Conservation (phyloP, 176 grass and related monocot genomes). For the Musa itinerans region DNA sequence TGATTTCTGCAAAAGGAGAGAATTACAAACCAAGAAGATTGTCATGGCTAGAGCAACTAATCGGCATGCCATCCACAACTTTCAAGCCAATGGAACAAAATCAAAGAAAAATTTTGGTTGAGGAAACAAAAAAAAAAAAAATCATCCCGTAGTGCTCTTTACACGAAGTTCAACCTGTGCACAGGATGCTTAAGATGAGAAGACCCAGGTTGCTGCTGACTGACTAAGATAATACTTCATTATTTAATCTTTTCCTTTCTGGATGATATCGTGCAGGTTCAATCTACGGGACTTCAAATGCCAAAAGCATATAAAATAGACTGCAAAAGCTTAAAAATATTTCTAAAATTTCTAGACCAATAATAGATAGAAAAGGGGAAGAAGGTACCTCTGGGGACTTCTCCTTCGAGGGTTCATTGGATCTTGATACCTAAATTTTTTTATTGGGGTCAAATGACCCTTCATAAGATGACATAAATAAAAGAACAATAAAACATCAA, state of each 20-base stretch:
- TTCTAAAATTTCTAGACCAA: neutral
- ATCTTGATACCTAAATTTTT: conserved; percentile 49
- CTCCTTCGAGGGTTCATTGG: conserved; percentile 58
- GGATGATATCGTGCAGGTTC: conserved; percentile 19
- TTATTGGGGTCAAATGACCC: neutral
- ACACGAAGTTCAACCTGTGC: too few relatives aligned
- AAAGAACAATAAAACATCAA: neutral
- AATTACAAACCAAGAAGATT: too few relatives aligned
- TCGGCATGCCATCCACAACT: too few relatives aligned
- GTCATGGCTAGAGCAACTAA: too few relatives aligned
- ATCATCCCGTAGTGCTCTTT: too few relatives aligned
- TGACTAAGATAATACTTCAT: neutral
- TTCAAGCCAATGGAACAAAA: too few relatives aligned
- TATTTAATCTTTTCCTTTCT: too few relatives aligned
- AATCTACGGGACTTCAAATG: neutral
- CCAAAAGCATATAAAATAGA: neutral
- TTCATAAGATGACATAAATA: neutral
- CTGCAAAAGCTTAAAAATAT: neutral
- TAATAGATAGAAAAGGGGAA: neutral
- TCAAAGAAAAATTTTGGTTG: too few relatives aligned
- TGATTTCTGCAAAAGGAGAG: too few relatives aligned
- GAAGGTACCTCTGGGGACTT: conserved; percentile 51
- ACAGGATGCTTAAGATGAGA: neutral
- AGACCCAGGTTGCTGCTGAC: neutral
- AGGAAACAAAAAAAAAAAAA: too few relatives aligned